Evolutionary conservation across 495 filamentous ascomycete species (phyloP), one percentile per base, ranked within the genome.

Genomic region (Daldinia bambusicola): DNA sequence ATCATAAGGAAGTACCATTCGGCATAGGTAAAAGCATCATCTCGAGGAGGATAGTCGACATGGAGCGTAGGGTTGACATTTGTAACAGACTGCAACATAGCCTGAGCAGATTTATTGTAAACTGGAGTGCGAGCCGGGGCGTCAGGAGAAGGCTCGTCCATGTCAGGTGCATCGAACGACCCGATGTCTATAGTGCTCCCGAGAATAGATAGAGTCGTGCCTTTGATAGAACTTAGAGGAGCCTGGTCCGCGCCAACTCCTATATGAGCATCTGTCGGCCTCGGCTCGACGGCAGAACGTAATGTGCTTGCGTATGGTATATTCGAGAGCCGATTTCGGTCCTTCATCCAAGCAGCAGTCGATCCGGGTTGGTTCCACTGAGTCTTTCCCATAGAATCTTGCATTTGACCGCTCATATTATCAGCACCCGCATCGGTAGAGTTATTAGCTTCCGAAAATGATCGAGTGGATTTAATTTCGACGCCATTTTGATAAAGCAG

Each of bases 161-260:
- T 84, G 51, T 91, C 88, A 0, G 83, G 81, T 0, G 87, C 87
- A 32, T 88, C 84, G 72, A 93, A 91, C 40, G 90, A 89, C 2
- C 91, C 87, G 26, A 94, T 82, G 75, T 94, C 90, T 69, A 95
- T 92, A 56, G 91, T 88, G 68, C 91, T 89, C 18, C 91, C 92
- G 48, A 94, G 86, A 52, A 95, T 86, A 2, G 89, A 88, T 55
- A 95, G 79, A 0, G 88, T 87, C 1, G 90, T 93, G 7, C 89
- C 92, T 72, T 90, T 90, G 72, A 93, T 90, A 13, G 89, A 88
- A 80, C 89, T 91, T 3, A 93, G 80, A 50, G 87, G 85, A 4
- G 86, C 84, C 75, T 87, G 88, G n/a, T 88, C 86, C 9, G 86
- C 84, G 8, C 88, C 87, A 30, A 93, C 88, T 22, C 92, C 92